phyloP scores from a whole-genome alignment of 2,329 filamentous ascomycete genomes.

The Alternaria triticimaculans region DNA sequence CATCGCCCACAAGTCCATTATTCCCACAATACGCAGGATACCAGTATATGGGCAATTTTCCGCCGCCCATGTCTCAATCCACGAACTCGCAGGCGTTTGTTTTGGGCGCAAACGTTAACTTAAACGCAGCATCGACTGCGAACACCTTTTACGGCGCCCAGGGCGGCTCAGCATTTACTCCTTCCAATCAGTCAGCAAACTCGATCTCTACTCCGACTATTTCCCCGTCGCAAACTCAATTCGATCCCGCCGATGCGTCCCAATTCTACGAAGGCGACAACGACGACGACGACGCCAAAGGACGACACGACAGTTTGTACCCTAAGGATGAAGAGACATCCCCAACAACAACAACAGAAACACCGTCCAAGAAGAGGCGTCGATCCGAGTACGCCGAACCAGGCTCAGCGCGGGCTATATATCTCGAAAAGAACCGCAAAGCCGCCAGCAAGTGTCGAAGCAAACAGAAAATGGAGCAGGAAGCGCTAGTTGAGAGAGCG shows the following conservation, averaged over 20 bases:
- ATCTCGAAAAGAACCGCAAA: constrained; percentile 70
- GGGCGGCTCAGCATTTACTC: not conserved
- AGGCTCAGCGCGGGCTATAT: constrained; percentile 37
- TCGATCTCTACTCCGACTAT: not conserved
- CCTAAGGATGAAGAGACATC: not conserved
- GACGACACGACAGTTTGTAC: not conserved
- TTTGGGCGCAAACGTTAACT: not conserved
- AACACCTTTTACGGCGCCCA: not conserved
- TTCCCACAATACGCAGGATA: not conserved
- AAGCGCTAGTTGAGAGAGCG: constrained; percentile 55
- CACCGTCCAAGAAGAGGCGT: not conserved
- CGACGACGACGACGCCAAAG: not conserved
- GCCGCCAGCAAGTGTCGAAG: constrained; percentile 76
- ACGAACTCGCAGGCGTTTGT: not conserved
- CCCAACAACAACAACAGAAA: not conserved
- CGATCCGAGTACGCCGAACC: constrained; percentile 28
- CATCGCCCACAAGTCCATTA: not conserved
- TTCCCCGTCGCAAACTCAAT: constrained; percentile 1
- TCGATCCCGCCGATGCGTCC: not conserved
- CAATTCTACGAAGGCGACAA: not conserved
- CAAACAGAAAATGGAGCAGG: constrained; percentile 66
- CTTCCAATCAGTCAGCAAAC: not conserved
- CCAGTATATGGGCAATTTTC: not conserved
- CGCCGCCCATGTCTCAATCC: not conserved
- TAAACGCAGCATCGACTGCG: not conserved